Evolutionary conservation across 1,139 yeast genomes (phyloP).

Genomic region (Blastobotrys niveus): DNA sequence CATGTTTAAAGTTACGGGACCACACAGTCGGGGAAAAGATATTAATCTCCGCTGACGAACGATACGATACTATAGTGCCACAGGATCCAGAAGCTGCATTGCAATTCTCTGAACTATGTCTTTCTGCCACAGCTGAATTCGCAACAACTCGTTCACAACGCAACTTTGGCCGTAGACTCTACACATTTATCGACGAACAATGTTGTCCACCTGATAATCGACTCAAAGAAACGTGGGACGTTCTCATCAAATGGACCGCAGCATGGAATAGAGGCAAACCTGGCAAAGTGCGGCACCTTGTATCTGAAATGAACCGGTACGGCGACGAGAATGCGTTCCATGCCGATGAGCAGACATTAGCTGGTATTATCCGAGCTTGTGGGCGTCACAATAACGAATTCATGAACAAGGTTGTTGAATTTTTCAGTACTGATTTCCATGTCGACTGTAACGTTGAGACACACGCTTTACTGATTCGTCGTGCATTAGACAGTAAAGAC

Average conservation of each 20-base stretch:
- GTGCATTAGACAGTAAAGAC: conserved; percentile 25
- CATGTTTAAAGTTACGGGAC: conserved; percentile 21
- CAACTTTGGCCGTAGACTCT: conserved; percentile 21
- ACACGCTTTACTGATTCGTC: conserved; percentile 26
- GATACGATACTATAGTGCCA: conserved; percentile 10
- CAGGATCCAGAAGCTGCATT: conserved; percentile 16
- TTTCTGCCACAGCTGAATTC: conserved; percentile 26
- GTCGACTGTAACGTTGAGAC: conserved; percentile 28
- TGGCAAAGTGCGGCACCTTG: conserved; percentile 15
- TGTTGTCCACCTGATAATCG: too few species aligned
- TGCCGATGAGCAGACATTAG: conserved; percentile 29
- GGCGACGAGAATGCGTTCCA: conserved; percentile 13
- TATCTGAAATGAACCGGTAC: conserved; percentile 20
- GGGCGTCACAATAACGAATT: conserved; percentile 19
- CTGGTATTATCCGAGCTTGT: conserved; percentile 25
- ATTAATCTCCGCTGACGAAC: too few species aligned
- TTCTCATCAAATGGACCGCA: conserved; percentile 32
- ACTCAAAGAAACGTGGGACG: conserved; percentile 36
- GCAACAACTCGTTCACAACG: conserved; percentile 24
- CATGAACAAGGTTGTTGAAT: conserved; percentile 20
- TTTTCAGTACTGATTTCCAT: conserved; percentile 24
- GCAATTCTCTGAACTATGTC: conserved; percentile 27
- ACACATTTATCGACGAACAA: conserved; percentile 16
- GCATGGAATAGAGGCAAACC: conserved; percentile 21
- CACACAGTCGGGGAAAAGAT: conserved; percentile 16